Evolutionary conservation across 1,284 basidiomycete species (phyloP).

Genomic region (Mycena sp.): DNA sequence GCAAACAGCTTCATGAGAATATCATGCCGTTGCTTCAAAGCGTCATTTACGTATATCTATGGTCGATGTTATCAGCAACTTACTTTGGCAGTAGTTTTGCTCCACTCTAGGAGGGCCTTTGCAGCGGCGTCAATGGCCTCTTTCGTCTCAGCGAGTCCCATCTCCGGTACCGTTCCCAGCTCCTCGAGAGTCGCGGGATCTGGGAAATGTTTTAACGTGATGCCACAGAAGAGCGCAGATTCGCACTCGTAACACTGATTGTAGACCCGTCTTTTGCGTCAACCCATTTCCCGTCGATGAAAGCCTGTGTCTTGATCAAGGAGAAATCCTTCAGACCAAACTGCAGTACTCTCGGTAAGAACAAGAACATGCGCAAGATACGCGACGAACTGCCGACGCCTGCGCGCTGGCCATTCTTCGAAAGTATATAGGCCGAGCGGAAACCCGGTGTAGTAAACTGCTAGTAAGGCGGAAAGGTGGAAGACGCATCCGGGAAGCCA

Average conservation of each 20-base stretch:
- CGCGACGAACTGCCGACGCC: constrained; percentile 45
- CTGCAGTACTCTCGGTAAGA: constrained; percentile 43
- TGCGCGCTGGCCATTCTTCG: constrained; percentile 58
- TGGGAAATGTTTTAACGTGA: constrained; percentile 41
- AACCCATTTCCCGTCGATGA: constrained; percentile 87
- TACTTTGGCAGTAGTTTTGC: constrained; percentile 83
- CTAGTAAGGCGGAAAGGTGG: too few species aligned
- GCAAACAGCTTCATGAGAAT: constrained; percentile 77
- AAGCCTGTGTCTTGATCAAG: constrained; percentile 77
- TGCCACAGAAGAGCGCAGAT: background rate
- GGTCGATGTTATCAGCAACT: background rate
- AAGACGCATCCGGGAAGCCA: too few species aligned
- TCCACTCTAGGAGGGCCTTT: constrained; percentile 84
- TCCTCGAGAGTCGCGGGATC: constrained; percentile 87
- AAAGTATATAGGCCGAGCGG: too few species aligned
- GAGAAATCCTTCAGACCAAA: constrained; percentile 81
- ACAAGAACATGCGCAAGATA: background rate
- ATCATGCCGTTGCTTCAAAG: constrained; percentile 75
- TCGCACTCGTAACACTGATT: constrained; percentile 81
- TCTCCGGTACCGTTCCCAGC: constrained; percentile 87
- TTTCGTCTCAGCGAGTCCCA: constrained; percentile 84
- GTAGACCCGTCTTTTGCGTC: constrained; percentile 77
- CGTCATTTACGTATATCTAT: constrained; percentile 4
- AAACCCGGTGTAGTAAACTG: too few species aligned
- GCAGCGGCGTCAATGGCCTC: constrained; percentile 82